phyloP scores from a whole-genome alignment of 176 grass and related monocot genomes.

The Oropetium thomaeum region DNA sequence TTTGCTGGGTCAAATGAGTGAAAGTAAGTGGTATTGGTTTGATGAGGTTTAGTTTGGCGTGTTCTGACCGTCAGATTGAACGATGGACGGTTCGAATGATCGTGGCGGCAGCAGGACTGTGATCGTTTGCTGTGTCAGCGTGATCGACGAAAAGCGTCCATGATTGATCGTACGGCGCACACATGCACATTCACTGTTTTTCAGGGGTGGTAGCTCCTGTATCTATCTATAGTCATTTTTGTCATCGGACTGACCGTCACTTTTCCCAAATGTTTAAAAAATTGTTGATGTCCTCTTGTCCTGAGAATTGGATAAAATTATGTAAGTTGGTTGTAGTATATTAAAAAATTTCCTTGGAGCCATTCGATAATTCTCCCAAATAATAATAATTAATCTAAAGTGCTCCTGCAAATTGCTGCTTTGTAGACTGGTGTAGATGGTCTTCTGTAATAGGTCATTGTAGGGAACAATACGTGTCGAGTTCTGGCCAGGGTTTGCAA shows the following conservation, averaged over 20 bases:
- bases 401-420: conserved; percentile 1
- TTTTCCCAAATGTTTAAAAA: conserved; percentile 9
- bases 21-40: too few relatives aligned
- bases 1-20: conserved; percentile 27
- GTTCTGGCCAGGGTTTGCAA: too few relatives aligned
- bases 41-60: background rate
- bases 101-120: background rate
- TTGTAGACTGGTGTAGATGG: background rate
- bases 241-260: background rate
- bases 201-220: background rate
- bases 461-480: background rate
- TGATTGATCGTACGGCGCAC: conserved; percentile 10
- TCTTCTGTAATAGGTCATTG: background rate
- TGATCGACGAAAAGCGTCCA: background rate
- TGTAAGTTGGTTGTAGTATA: background rate
- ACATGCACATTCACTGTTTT: background rate
- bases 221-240: background rate
- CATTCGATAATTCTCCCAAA: background rate
- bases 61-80: conserved; percentile 25
- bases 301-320: background rate
- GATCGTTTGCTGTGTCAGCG: background rate
- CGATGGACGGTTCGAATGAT: background rate
- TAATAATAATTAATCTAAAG: conserved; percentile 2
- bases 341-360: background rate
- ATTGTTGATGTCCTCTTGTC: background rate